Conservation (phyloP, 768 basidiomycete species). For the Suillus hirtellus region DNA sequence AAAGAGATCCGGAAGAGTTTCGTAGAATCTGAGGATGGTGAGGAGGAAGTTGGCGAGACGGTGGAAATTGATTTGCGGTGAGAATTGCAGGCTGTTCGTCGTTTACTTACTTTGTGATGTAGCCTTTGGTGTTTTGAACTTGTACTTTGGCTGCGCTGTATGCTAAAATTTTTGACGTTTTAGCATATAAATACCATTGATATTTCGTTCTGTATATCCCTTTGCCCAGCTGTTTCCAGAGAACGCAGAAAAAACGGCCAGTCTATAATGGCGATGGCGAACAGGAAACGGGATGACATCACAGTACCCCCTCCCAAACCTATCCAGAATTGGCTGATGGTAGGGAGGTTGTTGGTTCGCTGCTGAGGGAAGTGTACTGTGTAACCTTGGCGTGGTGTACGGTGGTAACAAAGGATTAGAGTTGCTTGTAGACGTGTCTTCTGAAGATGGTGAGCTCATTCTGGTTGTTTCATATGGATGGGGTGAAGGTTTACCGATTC, state of each 20-base stretch:
- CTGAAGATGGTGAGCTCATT: neutral
- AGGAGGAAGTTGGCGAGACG: constrained; percentile 79
- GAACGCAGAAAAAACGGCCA: neutral
- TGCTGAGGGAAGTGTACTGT: too few species aligned
- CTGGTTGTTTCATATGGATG: neutral
- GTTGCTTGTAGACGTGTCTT: too few species aligned
- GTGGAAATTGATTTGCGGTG: constrained; percentile 65
- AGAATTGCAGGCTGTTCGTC: neutral
- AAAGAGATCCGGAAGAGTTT: constrained; percentile 55
- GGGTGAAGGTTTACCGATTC: neutral
- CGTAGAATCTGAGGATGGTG: constrained; percentile 53
- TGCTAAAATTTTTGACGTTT: neutral
- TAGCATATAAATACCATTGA: neutral
- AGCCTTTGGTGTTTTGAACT: neutral
- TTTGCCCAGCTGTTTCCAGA: neutral
- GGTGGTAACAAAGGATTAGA: neutral
- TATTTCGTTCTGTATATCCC: neutral
- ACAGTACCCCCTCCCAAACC: too few species aligned
- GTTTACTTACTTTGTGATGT: neutral
- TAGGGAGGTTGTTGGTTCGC: too few species aligned
- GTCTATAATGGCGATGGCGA: too few species aligned
- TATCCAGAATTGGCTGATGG: too few species aligned
- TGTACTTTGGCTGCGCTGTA: neutral
- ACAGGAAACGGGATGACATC: too few species aligned
- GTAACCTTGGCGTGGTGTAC: neutral